Evolutionary conservation across 345 rosid species (phyloP).

Genomic region (Erodium maritimum): DNA sequence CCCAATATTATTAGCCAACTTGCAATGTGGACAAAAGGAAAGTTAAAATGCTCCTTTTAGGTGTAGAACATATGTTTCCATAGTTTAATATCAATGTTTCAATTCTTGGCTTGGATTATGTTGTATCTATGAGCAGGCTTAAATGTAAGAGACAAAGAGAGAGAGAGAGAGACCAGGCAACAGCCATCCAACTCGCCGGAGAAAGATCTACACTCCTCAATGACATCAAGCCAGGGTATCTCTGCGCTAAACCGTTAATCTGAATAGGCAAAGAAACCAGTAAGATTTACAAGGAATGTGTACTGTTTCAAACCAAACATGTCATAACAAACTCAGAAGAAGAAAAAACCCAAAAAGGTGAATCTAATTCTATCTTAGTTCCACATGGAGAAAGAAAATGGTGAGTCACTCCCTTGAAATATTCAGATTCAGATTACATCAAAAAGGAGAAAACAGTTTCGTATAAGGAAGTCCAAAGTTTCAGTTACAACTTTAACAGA

Average conservation of each 20-base stretch:
- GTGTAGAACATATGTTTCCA: too few relatives aligned
- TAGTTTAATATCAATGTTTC: too few relatives aligned
- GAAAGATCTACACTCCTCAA: slow-evolving; percentile 97
- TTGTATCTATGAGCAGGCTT: background rate
- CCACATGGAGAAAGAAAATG: background rate
- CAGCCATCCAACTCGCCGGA: slow-evolving; percentile 99
- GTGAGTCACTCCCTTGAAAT: background rate
- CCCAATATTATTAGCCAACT: too few relatives aligned
- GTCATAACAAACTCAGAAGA: background rate
- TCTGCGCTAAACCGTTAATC: slow-evolving; percentile 67
- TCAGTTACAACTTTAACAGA: slow-evolving; percentile 15
- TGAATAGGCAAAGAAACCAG: slow-evolving; percentile 19
- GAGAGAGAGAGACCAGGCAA: slow-evolving; percentile 56
- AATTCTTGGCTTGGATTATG: background rate
- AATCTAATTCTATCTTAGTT: background rate
- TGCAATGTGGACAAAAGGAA: too few relatives aligned
- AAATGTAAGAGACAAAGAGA: too few relatives aligned
- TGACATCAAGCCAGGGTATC: slow-evolving; percentile 74
- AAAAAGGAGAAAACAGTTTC: background rate
- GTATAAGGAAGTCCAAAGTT: slow-evolving; percentile 22
- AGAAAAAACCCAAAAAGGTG: background rate
- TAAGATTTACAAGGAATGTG: slow-evolving; percentile 11
- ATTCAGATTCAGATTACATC: background rate
- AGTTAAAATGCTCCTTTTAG: too few relatives aligned
- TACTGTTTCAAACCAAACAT: slow-evolving; percentile 3